phyloP scores from a whole-genome alignment of 1,284 basidiomycete species.

The Pascua guehoae region DNA sequence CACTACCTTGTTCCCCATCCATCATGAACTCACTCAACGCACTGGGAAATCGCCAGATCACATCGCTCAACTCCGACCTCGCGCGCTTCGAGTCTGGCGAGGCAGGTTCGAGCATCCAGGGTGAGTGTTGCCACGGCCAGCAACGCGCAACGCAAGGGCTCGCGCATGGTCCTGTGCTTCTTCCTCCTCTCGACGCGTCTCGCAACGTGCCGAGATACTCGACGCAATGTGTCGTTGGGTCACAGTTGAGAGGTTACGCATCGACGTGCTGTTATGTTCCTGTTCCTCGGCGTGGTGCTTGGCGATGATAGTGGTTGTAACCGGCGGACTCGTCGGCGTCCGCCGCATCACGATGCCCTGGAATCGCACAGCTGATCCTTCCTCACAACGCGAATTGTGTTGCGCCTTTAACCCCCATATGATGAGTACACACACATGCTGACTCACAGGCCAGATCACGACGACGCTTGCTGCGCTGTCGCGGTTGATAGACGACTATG shows the following conservation, averaged over 20 bases:
- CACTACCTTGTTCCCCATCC: too few species aligned
- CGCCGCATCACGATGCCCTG: too few species aligned
- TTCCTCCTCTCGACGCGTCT: background rate
- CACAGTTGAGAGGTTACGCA: too few species aligned
- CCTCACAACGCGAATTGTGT: too few species aligned
- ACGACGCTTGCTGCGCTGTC: conserved; percentile 88
- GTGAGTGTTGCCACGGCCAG: conserved; percentile 54
- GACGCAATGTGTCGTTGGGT: background rate
- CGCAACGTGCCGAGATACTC: too few species aligned
- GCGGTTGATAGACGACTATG: conserved; percentile 90
- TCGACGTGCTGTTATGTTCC: too few species aligned
- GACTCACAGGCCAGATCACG: conserved; percentile 78
- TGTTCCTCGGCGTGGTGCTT: too few species aligned
- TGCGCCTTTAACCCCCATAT: too few species aligned
- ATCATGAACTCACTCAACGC: conserved; percentile 91
- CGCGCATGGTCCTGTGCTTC: background rate
- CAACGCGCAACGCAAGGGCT: background rate
- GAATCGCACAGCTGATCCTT: too few species aligned
- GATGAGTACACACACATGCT: background rate
- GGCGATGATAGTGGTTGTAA: too few species aligned
- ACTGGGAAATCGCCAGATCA: conserved; percentile 83
- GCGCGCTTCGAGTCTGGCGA: conserved; percentile 75
- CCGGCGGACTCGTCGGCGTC: too few species aligned
- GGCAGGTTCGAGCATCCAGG: conserved; percentile 71
- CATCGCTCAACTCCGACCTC: conserved; percentile 80